Conservation (phyloP, 2,329 filamentous ascomycete genomes). For the Colletotrichum sublineola region DNA sequence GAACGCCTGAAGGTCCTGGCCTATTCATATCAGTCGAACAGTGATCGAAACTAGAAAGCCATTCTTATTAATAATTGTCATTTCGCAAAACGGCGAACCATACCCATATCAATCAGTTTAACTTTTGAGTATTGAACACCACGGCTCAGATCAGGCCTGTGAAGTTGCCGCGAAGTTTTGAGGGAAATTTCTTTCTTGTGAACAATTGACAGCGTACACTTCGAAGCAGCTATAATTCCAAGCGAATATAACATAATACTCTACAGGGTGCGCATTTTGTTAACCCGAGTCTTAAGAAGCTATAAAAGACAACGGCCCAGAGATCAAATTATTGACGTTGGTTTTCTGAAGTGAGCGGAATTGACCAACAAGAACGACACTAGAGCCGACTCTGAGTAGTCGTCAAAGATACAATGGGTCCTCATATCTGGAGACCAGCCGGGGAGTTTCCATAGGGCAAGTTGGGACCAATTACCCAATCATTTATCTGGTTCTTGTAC, state of each 20-base stretch:
- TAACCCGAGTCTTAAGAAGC: not conserved
- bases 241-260: too few relatives aligned
- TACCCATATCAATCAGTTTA: too few relatives aligned
- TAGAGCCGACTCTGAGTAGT: not conserved
- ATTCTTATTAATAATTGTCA: not conserved
- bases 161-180: too few relatives aligned
- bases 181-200: too few relatives aligned
- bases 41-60: not conserved
- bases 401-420: not conserved
- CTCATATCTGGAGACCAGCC: not conserved
- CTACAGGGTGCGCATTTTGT: too few relatives aligned
- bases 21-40: not conserved
- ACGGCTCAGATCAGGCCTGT: too few relatives aligned
- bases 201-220: too few relatives aligned
- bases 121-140: too few relatives aligned
- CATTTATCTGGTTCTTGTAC: not conserved
- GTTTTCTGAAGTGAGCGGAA: not conserved
- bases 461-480: not conserved
- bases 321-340: not conserved
- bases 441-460: not conserved
- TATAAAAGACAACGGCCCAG: not conserved
- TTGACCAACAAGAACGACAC: not conserved
- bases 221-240: too few relatives aligned
- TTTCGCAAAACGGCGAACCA: too few relatives aligned
- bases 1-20: too few relatives aligned